phyloP scores from a whole-genome alignment of 192 early-diverging fungal species.

The Coemansia sp. region DNA sequence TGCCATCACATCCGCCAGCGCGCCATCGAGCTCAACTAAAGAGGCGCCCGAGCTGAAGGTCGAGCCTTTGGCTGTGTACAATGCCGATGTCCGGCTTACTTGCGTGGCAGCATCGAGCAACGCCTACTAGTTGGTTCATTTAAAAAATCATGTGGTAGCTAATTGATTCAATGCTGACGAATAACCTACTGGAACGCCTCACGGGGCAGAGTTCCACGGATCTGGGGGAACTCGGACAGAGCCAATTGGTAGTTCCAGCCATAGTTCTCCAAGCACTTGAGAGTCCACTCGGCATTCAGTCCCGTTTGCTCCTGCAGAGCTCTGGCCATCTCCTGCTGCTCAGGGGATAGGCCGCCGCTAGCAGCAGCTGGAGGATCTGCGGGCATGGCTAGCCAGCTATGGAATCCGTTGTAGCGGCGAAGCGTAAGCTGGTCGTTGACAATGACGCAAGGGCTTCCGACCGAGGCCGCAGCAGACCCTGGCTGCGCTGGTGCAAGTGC shows the following conservation, averaged over 20 bases:
- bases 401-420: slow-evolving; percentile 47
- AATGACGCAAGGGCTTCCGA: slow-evolving; percentile 41
- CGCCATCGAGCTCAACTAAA: background rate
- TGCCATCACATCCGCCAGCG: background rate
- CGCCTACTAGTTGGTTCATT: slow-evolving; percentile 3
- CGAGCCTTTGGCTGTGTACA: slow-evolving; percentile 55
- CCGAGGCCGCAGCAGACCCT: slow-evolving; percentile 36
- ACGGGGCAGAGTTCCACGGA: slow-evolving; percentile 32
- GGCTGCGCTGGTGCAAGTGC: slow-evolving; percentile 33
- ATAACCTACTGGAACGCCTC: slow-evolving; percentile 37
- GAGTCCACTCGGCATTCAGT: slow-evolving; percentile 43
- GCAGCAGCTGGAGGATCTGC: background rate
- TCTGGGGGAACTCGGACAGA: slow-evolving; percentile 39
- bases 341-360: slow-evolving; percentile 16
- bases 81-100: slow-evolving; percentile 61
- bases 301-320: slow-evolving; percentile 43
- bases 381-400: slow-evolving; percentile 26
- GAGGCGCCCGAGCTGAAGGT: slow-evolving; percentile 7
- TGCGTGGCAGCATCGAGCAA: slow-evolving; percentile 44
- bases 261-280: slow-evolving; percentile 44
- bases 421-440: slow-evolving; percentile 45
- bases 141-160: background rate
- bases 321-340: slow-evolving; percentile 50
- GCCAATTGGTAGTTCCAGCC: slow-evolving; percentile 50
- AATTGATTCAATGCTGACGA: background rate